Evolutionary conservation across 306 rosid genomes (phyloP).

Genomic region (Oemleria cerasiformis): DNA sequence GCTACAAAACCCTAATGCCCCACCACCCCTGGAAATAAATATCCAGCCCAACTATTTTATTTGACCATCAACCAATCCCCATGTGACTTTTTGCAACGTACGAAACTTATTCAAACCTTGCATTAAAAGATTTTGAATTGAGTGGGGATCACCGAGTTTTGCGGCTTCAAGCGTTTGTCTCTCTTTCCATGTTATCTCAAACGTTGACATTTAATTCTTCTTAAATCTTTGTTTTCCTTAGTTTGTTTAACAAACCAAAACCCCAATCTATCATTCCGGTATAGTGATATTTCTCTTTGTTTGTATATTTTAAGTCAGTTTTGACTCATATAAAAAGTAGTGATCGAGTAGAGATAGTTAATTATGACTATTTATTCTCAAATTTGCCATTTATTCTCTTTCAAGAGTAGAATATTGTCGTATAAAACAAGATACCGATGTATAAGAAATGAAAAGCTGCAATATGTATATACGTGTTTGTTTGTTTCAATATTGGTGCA

Average conservation of each 20-base stretch:
- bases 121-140: neutral
- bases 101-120: constrained; percentile 60
- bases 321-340: too few relatives aligned
- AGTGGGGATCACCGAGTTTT: constrained; percentile 47
- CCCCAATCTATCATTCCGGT: neutral
- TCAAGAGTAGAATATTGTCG: too few relatives aligned
- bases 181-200: constrained; percentile 26
- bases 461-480: neutral
- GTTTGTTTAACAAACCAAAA: neutral
- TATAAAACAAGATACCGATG: too few relatives aligned
- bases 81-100: constrained; percentile 42
- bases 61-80: constrained; percentile 42
- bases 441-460: too few relatives aligned
- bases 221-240: neutral
- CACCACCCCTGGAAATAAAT: neutral
- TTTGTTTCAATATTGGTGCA: neutral
- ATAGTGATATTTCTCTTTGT: neutral
- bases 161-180: constrained; percentile 42
- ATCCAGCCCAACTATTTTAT: neutral
- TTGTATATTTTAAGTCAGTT: neutral
- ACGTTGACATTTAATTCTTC: constrained; percentile 84
- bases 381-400: too few relatives aligned
- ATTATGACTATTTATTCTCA: too few relatives aligned
- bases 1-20: neutral
- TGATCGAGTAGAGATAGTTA: too few relatives aligned